A percentile compares a stretch with the other conserved stretches of the same genome.
These are phyloP conservation scores for Teratosphaeria zuluensis DNA, from an alignment of 2,329 filamentous ascomycete species.

Conservation along the genomic window DNA sequence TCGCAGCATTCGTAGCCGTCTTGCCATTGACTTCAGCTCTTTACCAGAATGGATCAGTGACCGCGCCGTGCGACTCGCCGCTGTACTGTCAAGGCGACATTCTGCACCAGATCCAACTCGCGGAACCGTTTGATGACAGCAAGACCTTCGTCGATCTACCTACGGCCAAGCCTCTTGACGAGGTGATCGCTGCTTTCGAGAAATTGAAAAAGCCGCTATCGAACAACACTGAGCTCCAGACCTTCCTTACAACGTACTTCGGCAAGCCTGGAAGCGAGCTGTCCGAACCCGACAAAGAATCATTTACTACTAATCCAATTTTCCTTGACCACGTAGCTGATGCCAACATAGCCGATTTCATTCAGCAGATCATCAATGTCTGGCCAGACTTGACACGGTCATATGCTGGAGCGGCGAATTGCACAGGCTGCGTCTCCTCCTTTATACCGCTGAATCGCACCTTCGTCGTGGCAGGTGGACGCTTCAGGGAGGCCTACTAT, in stretches of 20 bases:
- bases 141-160: conserved; percentile 62
- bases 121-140: conserved; percentile 54
- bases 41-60: conserved; percentile 51
- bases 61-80: conserved; percentile 57
- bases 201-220: conserved; percentile 50
- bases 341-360: conserved; percentile 50
- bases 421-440: conserved; percentile 52
- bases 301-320: conserved; percentile 46
- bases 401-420: conserved; percentile 46
- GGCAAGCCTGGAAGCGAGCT: conserved; percentile 55
- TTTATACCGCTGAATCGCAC: conserved; percentile 58
- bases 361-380: conserved; percentile 55
- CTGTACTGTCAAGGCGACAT: conserved; percentile 60
- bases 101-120: conserved; percentile 52
- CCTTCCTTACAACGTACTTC: conserved; percentile 56
- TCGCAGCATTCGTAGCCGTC: background rate
- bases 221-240: conserved; percentile 53
- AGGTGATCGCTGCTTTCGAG: conserved; percentile 53
- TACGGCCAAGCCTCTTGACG: conserved; percentile 47
- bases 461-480: conserved; percentile 62
- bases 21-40: conserved; percentile 29
- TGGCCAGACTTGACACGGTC: conserved; percentile 58
- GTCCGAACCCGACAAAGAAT: conserved; percentile 40
- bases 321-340: conserved; percentile 52
- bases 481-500: conserved; percentile 62